Conservation (phyloP, 768 basidiomycete genomes). For the Pisolithus marmoratus region DNA sequence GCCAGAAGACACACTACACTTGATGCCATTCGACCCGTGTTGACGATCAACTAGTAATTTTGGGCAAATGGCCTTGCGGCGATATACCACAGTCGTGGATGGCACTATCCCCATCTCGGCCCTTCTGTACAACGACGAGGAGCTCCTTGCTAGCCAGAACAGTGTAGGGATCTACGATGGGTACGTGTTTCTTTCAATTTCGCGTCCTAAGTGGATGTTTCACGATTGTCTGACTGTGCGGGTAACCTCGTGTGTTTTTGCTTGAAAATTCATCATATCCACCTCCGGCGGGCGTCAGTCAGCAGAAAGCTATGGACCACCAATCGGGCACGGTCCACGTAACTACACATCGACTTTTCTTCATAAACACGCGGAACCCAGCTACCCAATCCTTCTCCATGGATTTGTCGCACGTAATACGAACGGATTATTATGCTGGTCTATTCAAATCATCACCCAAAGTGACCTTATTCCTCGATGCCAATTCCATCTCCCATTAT, state of each 20-base stretch:
- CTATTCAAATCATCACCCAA: conserved; percentile 88
- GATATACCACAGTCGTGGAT: conserved; percentile 54
- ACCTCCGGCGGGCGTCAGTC: conserved; percentile 42
- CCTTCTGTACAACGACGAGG: conserved; percentile 77
- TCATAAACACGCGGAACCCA: conserved; percentile 52
- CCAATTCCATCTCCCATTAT: conserved; percentile 18
- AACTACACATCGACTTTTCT: conserved; percentile 84
- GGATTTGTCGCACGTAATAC: conserved; percentile 55
- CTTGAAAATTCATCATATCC: conserved; percentile 21
- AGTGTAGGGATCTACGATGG: conserved; percentile 89
- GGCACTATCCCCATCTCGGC: conserved; percentile 76
- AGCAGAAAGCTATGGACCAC: conserved; percentile 76
- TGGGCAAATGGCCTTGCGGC: conserved; percentile 46
- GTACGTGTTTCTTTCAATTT: conserved; percentile 39
- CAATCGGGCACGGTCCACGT: conserved; percentile 69
- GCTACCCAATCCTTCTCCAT: conserved; percentile 59
- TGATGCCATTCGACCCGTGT: neutral
- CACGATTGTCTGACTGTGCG: conserved; percentile 8
- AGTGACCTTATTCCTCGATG: conserved; percentile 66
- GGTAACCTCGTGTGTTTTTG: neutral
- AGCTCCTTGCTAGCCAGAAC: conserved; percentile 65
- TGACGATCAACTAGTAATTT: neutral
- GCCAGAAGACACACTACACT: no score
- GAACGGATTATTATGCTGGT: conserved; percentile 86
- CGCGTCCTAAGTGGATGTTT: conserved; percentile 4